Base-by-base conservation (phyloP, 805 yeast species). In the Candida jianshihensis region DNA sequence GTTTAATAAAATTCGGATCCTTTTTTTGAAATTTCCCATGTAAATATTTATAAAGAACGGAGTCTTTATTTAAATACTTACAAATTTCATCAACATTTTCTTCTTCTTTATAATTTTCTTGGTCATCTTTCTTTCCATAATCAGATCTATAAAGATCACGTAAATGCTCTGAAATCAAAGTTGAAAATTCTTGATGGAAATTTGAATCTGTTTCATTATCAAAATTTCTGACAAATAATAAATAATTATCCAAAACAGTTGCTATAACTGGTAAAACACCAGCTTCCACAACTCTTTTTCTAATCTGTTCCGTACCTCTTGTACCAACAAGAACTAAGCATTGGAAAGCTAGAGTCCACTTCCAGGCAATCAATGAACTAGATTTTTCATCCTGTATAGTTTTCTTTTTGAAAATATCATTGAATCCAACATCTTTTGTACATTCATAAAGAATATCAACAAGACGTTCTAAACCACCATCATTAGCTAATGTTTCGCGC, bases 311-410 rank as follows among this genome's bases (percentile, higher is more conserved):
- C 2, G 94, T 78, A 18, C 98, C 98, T 47, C 97, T 71, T 1
- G 97, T 88, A 12, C 97, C 96, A 15, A 90, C 78, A 38, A 87
- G 70, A 1, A 90, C 95, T 38, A 90, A 64, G 56, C 97, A 89
- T 63, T 90, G 98, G 53, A 92, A 78, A 0, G 97, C 85, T 37
- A 90, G 64, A 6, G 95, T 85, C 98, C 98, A 90, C 63, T 90
- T 90, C 96, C 96, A 90, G 0, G 95, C 89, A n/a, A 82, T 68
- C 44, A 86, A 66, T 19, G 78, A 71, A 30, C 54, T 46, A 37
- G 47, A 46, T 39, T 64, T 63, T 44, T 56, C 63, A 41, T 56
- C 52, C 30, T 50, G 44, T 19, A 60, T 45, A 25, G 51, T 39
- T 41, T 54, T 56, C 4, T 47, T 43, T 10, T 39, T 47, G 17